These are phyloP conservation scores for Candida sonorensis DNA, from an alignment of 805 yeast genomes.

Conservation along the genomic window DNA sequence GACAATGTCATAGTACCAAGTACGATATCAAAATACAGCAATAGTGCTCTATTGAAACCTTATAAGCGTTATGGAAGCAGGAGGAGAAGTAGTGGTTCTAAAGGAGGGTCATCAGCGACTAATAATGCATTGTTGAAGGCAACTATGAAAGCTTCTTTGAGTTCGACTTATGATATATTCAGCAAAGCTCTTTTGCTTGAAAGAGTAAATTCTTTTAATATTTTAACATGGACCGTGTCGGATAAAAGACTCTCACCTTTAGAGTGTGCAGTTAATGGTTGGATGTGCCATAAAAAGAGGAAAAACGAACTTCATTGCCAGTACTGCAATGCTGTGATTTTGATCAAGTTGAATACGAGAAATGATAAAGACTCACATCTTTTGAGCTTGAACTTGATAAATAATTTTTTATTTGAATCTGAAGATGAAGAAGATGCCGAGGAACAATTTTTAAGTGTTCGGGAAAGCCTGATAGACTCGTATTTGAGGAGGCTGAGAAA, in stretches of 20 bases:
- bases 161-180: too few relatives aligned
- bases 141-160: too few relatives aligned
- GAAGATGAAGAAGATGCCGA: constrained; percentile 19
- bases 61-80: constrained; percentile 1
- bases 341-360: constrained; percentile 20
- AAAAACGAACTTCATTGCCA: constrained; percentile 29
- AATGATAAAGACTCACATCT: constrained; percentile 5
- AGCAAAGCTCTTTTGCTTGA: constrained; percentile 26
- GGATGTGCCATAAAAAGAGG: constrained; percentile 36
- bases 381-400: constrained; percentile 7
- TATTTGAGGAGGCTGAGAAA: constrained; percentile 18
- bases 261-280: constrained; percentile 44
- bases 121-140: too few relatives aligned
- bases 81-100: constrained; percentile 1
- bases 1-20: too few relatives aligned
- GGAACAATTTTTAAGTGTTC: constrained; percentile 9
- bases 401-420: constrained; percentile 10
- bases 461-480: constrained; percentile 19
- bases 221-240: constrained; percentile 40
- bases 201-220: constrained; percentile 37
- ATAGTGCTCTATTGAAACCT: not conserved
- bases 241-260: constrained; percentile 34
- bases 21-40: too few relatives aligned
- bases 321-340: constrained; percentile 26
- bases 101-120: too few relatives aligned